Base-by-base conservation (phyloP, 2,329 filamentous ascomycete genomes). In the Zopfia rhizophila region DNA sequence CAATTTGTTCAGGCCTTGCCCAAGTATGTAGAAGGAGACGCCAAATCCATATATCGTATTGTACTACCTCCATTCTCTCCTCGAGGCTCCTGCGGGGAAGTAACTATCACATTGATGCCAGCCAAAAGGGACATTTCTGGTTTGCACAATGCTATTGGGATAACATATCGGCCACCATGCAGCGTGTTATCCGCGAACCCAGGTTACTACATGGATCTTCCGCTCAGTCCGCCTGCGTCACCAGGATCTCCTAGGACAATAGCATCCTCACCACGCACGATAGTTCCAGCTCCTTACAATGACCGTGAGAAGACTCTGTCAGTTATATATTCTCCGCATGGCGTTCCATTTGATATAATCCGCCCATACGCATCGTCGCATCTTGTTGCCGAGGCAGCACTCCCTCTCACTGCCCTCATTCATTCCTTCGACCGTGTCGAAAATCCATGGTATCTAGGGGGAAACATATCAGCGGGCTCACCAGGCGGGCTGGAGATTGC, bases 31-130 rank as follows among this genome's bases (percentile, higher is more conserved):
- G 56, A 69, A 18, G 68, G 69, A 25, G 69, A 73, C 24, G 63
- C 60, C 2, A 59, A 65, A 23, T 74, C 74, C 5, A 60, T 82
- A 30, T 64, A 76, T 53, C 68, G 75, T 29, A 72, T 89, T 7
- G 71, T 78, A 1, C 74, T 90, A 3, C 81, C 82, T 2, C 68
- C 84, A 0, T 66, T 79, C 17, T 72, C 77, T 2, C 69, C 78
- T 0, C 76, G 77, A 17, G 84, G 82, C 4, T 70, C 76, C 11
- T 73, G 78, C 7, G 88, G 88, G 13, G 86, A 90, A 70, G 78
- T 90, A n/a, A 89, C 86, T 0, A 76, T 91, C n/a, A 77, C 86
- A 1, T 85, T 84, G 65, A 79, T 90, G 21, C 75, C 81, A 0
- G 82, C 85, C 40, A 84, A 81, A 60, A 69, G 76, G 35, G 85